A percentile compares a stretch with the other conserved stretches of the same genome.
These are phyloP conservation scores for Solanum bukasovii DNA, from an alignment of 257 asterid species.

Conservation along the genomic window DNA sequence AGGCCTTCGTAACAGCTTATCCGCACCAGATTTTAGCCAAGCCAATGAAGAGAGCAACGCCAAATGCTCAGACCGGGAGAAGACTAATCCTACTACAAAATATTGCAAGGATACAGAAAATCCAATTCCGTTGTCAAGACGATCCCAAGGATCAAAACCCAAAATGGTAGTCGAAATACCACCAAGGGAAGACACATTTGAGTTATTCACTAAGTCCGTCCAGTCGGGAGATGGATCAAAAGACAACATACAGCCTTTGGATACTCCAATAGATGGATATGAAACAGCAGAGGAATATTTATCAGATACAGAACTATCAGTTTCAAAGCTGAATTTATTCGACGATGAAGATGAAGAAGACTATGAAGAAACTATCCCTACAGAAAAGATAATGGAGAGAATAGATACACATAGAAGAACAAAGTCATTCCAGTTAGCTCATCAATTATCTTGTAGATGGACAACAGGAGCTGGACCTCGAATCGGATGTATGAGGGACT, in stretches of 20 bases:
- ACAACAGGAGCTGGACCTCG: slow-evolving; percentile 94
- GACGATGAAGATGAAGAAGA: slow-evolving; percentile 27
- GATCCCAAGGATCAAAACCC: slow-evolving; percentile 33
- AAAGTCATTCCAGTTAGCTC: slow-evolving; percentile 66
- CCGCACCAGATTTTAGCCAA: background rate
- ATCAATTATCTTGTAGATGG: slow-evolving; percentile 77
- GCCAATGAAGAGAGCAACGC: slow-evolving; percentile 4
- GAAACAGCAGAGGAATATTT: slow-evolving; percentile 69
- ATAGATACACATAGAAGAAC: slow-evolving; percentile 56
- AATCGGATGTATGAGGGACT: slow-evolving; percentile 82
- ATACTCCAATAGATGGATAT: slow-evolving; percentile 46
- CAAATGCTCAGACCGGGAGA: slow-evolving; percentile 11
- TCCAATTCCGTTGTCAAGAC: background rate
- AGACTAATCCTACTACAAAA: background rate
- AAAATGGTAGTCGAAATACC: slow-evolving; percentile 64
- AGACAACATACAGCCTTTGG: background rate
- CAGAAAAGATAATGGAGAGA: slow-evolving; percentile 56
- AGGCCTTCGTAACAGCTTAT: slow-evolving; percentile 20
- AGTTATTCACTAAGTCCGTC: slow-evolving; percentile 27
- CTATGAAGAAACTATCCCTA: slow-evolving; percentile 35
- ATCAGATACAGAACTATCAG: slow-evolving; percentile 45
- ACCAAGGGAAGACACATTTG: slow-evolving; percentile 15
- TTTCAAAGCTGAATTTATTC: slow-evolving; percentile 54
- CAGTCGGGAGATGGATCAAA: slow-evolving; percentile 9
- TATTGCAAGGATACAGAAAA: slow-evolving; percentile 24